Conservation (phyloP, 352 stramenopile genomes). For the Globisporangium nagaii region DNA sequence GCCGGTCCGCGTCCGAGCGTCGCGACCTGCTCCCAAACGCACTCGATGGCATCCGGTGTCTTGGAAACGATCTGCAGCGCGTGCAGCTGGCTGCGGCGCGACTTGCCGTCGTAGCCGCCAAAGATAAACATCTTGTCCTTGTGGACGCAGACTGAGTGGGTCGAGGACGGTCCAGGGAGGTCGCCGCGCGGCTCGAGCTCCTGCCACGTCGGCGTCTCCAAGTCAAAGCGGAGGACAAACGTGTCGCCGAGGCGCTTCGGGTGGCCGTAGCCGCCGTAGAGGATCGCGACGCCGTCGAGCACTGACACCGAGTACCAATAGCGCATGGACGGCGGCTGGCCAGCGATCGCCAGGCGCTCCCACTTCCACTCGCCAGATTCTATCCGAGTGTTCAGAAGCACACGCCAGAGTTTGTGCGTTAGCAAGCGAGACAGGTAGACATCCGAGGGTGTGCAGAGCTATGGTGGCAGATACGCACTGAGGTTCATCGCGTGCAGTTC, state of each 20-base stretch:
- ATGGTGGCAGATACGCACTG: conserved; percentile 30
- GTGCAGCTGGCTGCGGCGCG: conserved; percentile 40
- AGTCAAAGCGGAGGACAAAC: conserved; percentile 51
- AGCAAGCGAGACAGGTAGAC: too few species aligned
- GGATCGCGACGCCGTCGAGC: conserved; percentile 32
- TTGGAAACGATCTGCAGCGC: conserved; percentile 32
- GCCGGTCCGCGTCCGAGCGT: conserved; percentile 29
- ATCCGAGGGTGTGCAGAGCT: too few species aligned
- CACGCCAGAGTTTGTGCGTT: too few species aligned
- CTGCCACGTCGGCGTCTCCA: conserved; percentile 35
- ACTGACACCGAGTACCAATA: conserved; percentile 58
- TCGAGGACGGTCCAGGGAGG: conserved; percentile 37
- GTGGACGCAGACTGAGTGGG: conserved; percentile 48
- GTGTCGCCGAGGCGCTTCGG: conserved; percentile 41
- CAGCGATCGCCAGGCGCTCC: conserved; percentile 37
- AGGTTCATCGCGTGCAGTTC: conserved; percentile 47
- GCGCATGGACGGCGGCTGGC: conserved; percentile 45
- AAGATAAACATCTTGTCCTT: conserved; percentile 54
- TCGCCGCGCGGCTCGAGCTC: conserved; percentile 36
- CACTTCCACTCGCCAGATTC: conserved; percentile 39
- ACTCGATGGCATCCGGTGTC: conserved; percentile 26
- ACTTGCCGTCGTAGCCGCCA: conserved; percentile 58
- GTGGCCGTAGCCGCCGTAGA: conserved; percentile 57
- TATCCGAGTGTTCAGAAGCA: conserved; percentile 3
- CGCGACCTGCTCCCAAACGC: conserved; percentile 33